Evolutionary conservation across 78 protist genomes (phyloP).

Genomic region (Capsaspora owczarzaki): DNA sequence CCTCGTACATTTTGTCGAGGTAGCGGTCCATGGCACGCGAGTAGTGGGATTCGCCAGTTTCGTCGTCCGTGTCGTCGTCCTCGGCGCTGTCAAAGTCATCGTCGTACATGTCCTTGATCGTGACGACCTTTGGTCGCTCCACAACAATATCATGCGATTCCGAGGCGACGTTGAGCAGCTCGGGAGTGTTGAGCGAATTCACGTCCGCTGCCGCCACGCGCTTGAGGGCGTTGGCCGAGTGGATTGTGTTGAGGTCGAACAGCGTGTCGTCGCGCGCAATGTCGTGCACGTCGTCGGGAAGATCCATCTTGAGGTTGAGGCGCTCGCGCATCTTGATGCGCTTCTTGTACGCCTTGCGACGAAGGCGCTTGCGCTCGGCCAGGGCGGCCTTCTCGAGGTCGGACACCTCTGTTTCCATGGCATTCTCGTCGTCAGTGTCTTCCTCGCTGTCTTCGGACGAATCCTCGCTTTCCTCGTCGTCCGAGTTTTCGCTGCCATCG

Average conservation of each 20-base stretch:
- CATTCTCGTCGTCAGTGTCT: not conserved
- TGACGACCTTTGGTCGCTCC: not conserved
- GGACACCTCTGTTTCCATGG: not conserved
- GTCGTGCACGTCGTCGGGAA: slow-evolving; percentile 18
- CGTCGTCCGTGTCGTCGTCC: slow-evolving; percentile 11
- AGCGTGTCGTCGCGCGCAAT: slow-evolving; percentile 12
- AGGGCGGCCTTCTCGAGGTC: not conserved
- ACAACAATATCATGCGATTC: not conserved
- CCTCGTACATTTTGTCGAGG: slow-evolving; percentile 13
- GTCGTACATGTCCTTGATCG: slow-evolving; percentile 13
- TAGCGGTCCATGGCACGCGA: not conserved
- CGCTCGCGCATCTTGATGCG: slow-evolving; percentile 11
- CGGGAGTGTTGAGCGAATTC: too few species aligned
- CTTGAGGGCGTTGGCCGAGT: not conserved
- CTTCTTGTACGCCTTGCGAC: not conserved
- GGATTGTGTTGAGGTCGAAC: not conserved
- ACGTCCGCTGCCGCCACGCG: not conserved
- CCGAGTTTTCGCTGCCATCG: not conserved
- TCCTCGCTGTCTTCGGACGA: not conserved
- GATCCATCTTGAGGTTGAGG: slow-evolving; percentile 22
- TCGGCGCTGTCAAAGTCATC: not conserved
- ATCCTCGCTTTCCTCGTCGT: not conserved
- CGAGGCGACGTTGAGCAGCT: not conserved
- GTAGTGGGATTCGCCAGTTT: not conserved
- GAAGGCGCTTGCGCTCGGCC: not conserved